Evolutionary conservation across 2,329 filamentous ascomycete species (phyloP).

Genomic region (Mycogone perniciosa): DNA sequence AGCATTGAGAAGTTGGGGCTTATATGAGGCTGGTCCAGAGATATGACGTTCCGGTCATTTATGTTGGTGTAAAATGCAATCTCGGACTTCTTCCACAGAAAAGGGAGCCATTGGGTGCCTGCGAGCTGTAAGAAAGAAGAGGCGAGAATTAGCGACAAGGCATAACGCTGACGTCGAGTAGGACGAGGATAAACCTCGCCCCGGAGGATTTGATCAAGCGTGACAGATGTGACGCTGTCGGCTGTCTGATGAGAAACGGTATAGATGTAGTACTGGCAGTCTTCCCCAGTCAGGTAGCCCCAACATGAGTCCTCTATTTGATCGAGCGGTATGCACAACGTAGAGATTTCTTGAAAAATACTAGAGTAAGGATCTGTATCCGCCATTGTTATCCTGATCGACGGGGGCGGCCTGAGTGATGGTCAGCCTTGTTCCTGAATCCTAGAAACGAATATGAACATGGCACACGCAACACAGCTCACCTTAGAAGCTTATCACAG

Average conservation of each 20-base stretch:
- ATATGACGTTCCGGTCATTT: not conserved
- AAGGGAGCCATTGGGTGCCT: conserved; percentile 19
- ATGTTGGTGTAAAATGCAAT: conserved; percentile 11
- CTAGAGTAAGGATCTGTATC: not conserved
- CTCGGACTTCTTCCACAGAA: conserved; percentile 13
- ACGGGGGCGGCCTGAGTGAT: not conserved
- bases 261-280: conserved; percentile 4
- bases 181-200: conserved; percentile 2
- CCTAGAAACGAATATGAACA: not conserved
- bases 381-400: not conserved
- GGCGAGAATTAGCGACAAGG: conserved; percentile 18
- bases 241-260: not conserved
- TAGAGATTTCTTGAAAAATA: not conserved
- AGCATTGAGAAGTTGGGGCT: not conserved
- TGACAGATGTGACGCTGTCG: not conserved
- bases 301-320: not conserved
- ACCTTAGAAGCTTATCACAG: not conserved
- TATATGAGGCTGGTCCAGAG: conserved; percentile 1
- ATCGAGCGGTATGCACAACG: not conserved
- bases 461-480: not conserved
- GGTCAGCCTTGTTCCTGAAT: not conserved
- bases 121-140: conserved; percentile 24
- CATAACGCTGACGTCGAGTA: conserved; percentile 17
- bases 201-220: conserved; percentile 6
- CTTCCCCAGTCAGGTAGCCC: not conserved